A percentile compares a stretch with the other conserved stretches of the same genome.
These are phyloP conservation scores for Arctium lappa DNA, from an alignment of 129 eudicot genomes.

Conservation along the genomic window DNA sequence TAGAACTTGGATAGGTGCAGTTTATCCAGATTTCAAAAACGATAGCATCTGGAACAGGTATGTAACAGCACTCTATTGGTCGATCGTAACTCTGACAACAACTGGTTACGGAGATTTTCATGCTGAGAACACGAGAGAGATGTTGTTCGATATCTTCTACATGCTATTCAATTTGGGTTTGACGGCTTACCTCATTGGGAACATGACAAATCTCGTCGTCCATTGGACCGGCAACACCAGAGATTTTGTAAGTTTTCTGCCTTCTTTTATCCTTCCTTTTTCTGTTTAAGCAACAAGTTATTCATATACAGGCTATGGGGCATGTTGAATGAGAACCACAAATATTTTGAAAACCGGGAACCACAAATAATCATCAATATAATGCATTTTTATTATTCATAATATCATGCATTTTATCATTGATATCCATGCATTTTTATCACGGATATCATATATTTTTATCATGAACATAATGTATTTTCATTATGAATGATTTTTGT, in stretches of 20 bases:
- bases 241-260: conserved; percentile 60
- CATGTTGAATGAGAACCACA: not conserved
- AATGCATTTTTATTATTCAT: not conserved
- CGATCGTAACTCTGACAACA: conserved; percentile 87
- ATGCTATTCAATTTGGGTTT: conserved; percentile 88
- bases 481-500: not conserved
- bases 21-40: conserved; percentile 58
- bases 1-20: conserved; percentile 92
- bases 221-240: conserved; percentile 92
- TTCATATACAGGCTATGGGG: not conserved
- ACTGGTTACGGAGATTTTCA: conserved; percentile 96
- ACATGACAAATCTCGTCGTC: conserved; percentile 96
- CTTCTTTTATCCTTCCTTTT: not conserved
- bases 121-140: conserved; percentile 80
- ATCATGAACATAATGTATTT: not conserved
- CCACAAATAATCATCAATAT: not conserved
- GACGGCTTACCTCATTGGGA: conserved; percentile 92
- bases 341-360: not conserved
- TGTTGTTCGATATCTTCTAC: conserved; percentile 77
- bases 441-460: not conserved
- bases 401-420: too few species aligned
- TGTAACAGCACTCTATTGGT: conserved; percentile 78
- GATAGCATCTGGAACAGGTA: conserved; percentile 74
- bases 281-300: not conserved
- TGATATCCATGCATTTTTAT: too few species aligned